Percentiles rank a stretch among this genome's conserved stretches.
phyloP scores from a whole-genome alignment of 2,329 filamentous ascomycete genomes.

The Exophiala sideris region DNA sequence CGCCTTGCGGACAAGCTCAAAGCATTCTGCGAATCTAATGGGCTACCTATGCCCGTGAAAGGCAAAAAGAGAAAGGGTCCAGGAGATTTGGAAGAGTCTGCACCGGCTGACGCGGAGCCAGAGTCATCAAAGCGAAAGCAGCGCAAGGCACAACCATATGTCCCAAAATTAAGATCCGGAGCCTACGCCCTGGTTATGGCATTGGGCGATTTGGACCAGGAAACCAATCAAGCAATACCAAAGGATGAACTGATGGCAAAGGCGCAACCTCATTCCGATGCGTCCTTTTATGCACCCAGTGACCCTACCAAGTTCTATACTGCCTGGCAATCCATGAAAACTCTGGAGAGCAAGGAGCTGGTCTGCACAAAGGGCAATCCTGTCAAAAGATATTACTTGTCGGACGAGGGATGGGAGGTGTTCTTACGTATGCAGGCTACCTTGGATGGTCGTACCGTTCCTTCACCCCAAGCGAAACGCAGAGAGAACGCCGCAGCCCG shows the following conservation, averaged over 20 bases:
- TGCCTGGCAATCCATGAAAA: conserved; percentile 81
- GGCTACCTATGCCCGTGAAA: conserved; percentile 63
- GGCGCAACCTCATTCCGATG: conserved; percentile 69
- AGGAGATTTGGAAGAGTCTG: conserved; percentile 35
- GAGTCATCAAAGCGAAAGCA: conserved; percentile 52
- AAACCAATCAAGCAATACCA: conserved; percentile 56
- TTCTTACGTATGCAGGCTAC: conserved; percentile 48
- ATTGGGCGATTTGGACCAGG: conserved; percentile 58
- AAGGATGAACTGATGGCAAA: conserved; percentile 66
- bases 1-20: conserved; percentile 60
- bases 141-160: conserved; percentile 61
- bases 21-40: conserved; percentile 62
- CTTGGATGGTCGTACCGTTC: conserved; percentile 3
- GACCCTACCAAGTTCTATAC: conserved; percentile 71
- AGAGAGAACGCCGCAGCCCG: conserved; percentile 1
- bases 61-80: conserved; percentile 27
- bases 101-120: conserved; percentile 33
- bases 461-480: background rate
- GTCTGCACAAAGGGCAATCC: conserved; percentile 70
- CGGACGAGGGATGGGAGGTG: conserved; percentile 75
- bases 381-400: conserved; percentile 64
- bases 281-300: conserved; percentile 66
- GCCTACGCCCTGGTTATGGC: conserved; percentile 69
- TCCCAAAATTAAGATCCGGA: conserved; percentile 69
- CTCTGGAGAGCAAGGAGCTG: conserved; percentile 67